Base-by-base conservation (phyloP, 768 basidiomycete species). In the Collybiopsis luxurians region DNA sequence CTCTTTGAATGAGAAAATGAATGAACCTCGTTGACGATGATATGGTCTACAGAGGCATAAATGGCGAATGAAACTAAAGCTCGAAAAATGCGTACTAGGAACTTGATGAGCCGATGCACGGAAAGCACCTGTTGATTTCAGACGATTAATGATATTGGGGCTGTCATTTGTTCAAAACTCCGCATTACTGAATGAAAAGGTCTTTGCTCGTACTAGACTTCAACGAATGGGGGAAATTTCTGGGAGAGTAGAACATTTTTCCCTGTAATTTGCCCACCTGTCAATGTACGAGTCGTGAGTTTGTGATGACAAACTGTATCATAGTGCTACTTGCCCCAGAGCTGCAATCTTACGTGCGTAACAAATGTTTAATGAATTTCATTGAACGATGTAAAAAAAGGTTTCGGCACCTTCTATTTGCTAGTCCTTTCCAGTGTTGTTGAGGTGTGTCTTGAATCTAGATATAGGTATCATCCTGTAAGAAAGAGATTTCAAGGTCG, bases 1-100 rank as follows among this genome's bases (percentile, higher is more conserved):
- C 36, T 34, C 21, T 53, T 38, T 57, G 66, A 59, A 65, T 59
- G n/a, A 12, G 53, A 40, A 61, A 51, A 53, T 57, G 42, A 27
- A 49, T 45, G 53, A 60, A 86, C 88, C 77, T 96, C 91, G 67
- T 95, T 95, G 63, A 96, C 75, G 57, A 95, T 88, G 58, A 97
- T 76, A 72, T 98, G 94, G 73, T 97, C 53, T 54, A 31, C 15
- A 28, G 12, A 54, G 6, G 26, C 12, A 23, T 36, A 28, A 21
- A n/a, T 54, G 2, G 43, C 23, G 15, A 27, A 26, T 28, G 23
- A 3, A 31, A 2, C 7, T 19, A 4, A n/a, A n/a, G 27, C 21
- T 10, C 12, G 28, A 23, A 6, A 9, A 47, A 47, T 5, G n/a
- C 39, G 24, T 43, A 54, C 53, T 98, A 9, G 93, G 91, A 34